Percentiles rank a stretch among this genome's conserved stretches.
Conservation (phyloP, 2,329 filamentous ascomycete genomes). For the Fusarium continuum region DNA sequence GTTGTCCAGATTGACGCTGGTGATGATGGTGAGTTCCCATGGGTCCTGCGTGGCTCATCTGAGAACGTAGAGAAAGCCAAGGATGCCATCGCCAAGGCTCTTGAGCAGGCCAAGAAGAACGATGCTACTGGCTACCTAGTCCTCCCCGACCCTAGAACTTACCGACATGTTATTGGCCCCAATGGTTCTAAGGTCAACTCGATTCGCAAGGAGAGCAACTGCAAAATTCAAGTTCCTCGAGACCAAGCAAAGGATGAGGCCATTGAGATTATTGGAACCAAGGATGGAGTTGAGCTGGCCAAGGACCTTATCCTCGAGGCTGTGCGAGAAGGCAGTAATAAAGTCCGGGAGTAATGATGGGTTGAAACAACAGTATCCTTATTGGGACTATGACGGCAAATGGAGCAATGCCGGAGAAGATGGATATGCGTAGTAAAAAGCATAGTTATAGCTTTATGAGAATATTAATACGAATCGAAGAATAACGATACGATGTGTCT, state of each 20-base stretch:
- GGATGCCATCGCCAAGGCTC: slow-evolving; percentile 74
- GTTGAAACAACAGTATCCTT: slow-evolving; percentile 10
- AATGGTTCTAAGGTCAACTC: slow-evolving; percentile 91
- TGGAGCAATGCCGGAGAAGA: slow-evolving; percentile 25
- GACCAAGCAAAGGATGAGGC: slow-evolving; percentile 80
- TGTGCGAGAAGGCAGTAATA: slow-evolving; percentile 68
- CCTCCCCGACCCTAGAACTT: slow-evolving; percentile 87
- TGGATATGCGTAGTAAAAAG: slow-evolving; percentile 7
- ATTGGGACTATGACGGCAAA: slow-evolving; percentile 24
- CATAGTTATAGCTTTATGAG: slow-evolving; percentile 7
- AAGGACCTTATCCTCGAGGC: slow-evolving; percentile 89
- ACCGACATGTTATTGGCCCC: slow-evolving; percentile 89
- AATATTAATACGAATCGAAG: slow-evolving; percentile 34
- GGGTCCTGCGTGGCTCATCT: slow-evolving; percentile 82
- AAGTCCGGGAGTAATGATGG: slow-evolving; percentile 45
- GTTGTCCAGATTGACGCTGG: slow-evolving; percentile 70
- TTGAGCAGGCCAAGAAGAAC: slow-evolving; percentile 75
- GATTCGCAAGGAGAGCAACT: slow-evolving; percentile 91
- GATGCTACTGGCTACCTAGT: slow-evolving; percentile 85
- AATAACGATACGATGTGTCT: slow-evolving; percentile 22
- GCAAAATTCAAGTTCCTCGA: slow-evolving; percentile 91
- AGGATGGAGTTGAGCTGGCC: slow-evolving; percentile 84
- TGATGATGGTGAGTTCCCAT: slow-evolving; percentile 81
- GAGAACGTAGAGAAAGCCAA: slow-evolving; percentile 87
- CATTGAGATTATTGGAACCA: slow-evolving; percentile 86